Evolutionary conservation across 768 basidiomycete species (phyloP).

Genomic region (Nidularia sp.): DNA sequence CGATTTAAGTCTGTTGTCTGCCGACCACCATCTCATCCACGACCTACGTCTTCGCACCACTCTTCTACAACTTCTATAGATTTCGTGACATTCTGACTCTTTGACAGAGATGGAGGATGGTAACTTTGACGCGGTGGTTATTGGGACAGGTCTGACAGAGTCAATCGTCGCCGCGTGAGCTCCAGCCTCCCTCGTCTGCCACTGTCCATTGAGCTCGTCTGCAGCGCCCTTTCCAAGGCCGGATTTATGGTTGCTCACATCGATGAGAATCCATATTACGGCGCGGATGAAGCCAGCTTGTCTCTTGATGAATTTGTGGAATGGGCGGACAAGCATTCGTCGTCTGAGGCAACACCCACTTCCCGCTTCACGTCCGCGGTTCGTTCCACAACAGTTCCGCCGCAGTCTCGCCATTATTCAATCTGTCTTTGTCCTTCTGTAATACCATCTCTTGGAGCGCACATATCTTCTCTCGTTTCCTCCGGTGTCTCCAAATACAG

Average conservation of each 20-base stretch:
- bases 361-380: constrained; percentile 39
- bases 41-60: too few species aligned
- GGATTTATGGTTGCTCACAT: constrained; percentile 87
- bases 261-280: constrained; percentile 83
- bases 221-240: constrained; percentile 83
- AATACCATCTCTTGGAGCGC: constrained; percentile 73
- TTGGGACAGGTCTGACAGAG: constrained; percentile 81
- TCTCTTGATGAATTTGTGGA: constrained; percentile 73
- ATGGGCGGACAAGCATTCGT: constrained; percentile 49
- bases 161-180: constrained; percentile 88
- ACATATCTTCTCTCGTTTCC: constrained; percentile 73
- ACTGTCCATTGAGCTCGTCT: constrained; percentile 6
- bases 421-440: constrained; percentile 82
- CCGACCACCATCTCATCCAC: too few species aligned
- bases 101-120: constrained; percentile 27
- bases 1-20: too few species aligned
- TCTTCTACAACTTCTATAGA: too few species aligned
- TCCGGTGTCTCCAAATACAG: constrained; percentile 90
- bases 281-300: constrained; percentile 75
- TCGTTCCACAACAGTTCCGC: constrained; percentile 35
- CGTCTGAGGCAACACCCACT: neutral
- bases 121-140: constrained; percentile 61
- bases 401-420: constrained; percentile 73
- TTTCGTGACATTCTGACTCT: too few species aligned
- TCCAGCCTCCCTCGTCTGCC: constrained; percentile 1